Conservation (phyloP, 2,329 filamentous ascomycete species). For the Ilyonectria mors-panacis region DNA sequence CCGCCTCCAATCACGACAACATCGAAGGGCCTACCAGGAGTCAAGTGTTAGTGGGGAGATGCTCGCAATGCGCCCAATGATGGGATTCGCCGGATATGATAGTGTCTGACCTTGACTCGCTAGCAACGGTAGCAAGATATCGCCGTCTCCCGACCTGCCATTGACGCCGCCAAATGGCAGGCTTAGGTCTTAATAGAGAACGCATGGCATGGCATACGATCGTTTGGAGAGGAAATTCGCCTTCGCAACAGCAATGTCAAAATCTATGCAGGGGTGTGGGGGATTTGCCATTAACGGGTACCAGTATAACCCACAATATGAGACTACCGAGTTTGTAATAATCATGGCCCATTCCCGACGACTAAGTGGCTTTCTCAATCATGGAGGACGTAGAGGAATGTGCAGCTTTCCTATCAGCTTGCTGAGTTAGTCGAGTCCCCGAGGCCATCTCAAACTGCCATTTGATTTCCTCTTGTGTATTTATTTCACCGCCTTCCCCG, state of each 20-base stretch:
- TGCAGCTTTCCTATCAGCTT: background rate
- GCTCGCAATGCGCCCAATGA: background rate
- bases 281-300: slow-evolving; percentile 24
- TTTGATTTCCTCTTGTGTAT: no score
- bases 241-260: slow-evolving; percentile 25
- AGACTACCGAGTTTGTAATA: slow-evolving; percentile 25
- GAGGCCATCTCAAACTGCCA: background rate
- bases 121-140: slow-evolving; percentile 51
- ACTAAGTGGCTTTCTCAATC: background rate
- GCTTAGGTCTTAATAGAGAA: slow-evolving; percentile 44
- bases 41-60: slow-evolving; percentile 31
- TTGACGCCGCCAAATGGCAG: slow-evolving; percentile 37
- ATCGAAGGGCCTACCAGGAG: slow-evolving; percentile 77
- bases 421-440: no score
- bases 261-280: slow-evolving; percentile 14
- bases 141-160: slow-evolving; percentile 37
- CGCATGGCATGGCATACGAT: slow-evolving; percentile 53
- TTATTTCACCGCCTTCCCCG: slow-evolving; percentile 45
- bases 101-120: slow-evolving; percentile 49
- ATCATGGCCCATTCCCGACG: background rate
- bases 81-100: background rate
- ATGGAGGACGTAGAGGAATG: background rate
- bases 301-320: slow-evolving; percentile 31
- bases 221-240: slow-evolving; percentile 34
- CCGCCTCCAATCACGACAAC: slow-evolving; percentile 96